phyloP scores from a whole-genome alignment of 805 yeast genomes.

The Ogataea methanolica region DNA sequence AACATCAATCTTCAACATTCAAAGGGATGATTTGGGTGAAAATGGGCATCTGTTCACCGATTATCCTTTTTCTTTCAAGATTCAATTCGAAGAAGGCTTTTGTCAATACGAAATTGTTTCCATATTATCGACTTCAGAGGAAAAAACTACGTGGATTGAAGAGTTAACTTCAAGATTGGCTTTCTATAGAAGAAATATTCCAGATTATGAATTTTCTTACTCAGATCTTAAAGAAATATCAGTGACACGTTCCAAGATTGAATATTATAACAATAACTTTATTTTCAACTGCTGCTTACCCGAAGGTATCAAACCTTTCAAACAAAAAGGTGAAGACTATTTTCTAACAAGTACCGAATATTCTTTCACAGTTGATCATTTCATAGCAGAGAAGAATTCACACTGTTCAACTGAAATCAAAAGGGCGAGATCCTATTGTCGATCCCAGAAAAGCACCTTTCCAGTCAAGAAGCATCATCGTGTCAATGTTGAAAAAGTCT shows the following conservation, averaged over 20 bases:
- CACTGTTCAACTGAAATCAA: slow-evolving; percentile 5
- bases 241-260: neutral
- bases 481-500: slow-evolving; percentile 19
- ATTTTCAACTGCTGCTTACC: slow-evolving; percentile 14
- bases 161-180: slow-evolving; percentile 8
- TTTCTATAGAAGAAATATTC: slow-evolving; percentile 28
- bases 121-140: slow-evolving; percentile 29
- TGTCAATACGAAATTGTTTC: slow-evolving; percentile 42
- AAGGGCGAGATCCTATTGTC: neutral
- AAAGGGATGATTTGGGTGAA: slow-evolving; percentile 20
- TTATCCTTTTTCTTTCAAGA: slow-evolving; percentile 34
- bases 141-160: slow-evolving; percentile 39
- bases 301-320: slow-evolving; percentile 8
- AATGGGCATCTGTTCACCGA: slow-evolving; percentile 25
- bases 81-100: slow-evolving; percentile 41
- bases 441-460: neutral
- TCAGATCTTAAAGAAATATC: slow-evolving; percentile 18
- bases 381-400: slow-evolving; percentile 4
- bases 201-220: slow-evolving; percentile 25
- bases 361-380: slow-evolving; percentile 16
- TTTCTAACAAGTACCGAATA: slow-evolving; percentile 12
- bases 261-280: slow-evolving; percentile 3
- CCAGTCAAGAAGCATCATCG: slow-evolving; percentile 17
- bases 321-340: neutral
- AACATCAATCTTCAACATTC: slow-evolving; percentile 23